These are phyloP conservation scores for Hanseniaspora lachancei DNA, from an alignment of 805 yeast genomes.

Conservation along the genomic window DNA sequence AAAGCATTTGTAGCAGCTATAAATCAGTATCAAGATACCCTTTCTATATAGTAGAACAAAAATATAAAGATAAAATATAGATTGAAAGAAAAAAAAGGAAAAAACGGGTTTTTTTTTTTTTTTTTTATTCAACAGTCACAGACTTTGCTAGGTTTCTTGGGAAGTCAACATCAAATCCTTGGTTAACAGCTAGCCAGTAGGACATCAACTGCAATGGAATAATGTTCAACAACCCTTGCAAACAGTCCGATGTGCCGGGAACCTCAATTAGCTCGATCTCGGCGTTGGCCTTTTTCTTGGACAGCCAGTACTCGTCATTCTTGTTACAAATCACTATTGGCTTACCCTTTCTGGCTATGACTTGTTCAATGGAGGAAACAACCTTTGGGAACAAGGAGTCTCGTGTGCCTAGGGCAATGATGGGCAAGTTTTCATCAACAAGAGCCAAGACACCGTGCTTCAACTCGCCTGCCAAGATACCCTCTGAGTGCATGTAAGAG, in stretches of 20 bases:
- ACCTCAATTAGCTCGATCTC: constrained; percentile 68
- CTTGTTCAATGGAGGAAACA: constrained; percentile 90
- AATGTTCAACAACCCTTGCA: constrained; percentile 90
- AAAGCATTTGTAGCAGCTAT: too few relatives aligned
- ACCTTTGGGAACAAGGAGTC: constrained; percentile 94
- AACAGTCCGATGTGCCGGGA: constrained; percentile 91
- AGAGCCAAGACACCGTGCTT: constrained; percentile 96
- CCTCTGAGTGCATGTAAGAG: constrained; percentile 97
- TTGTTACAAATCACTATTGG: constrained; percentile 89
- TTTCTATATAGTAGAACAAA: neutral
- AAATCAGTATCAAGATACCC: too few relatives aligned
- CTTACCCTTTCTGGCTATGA: constrained; percentile 91
- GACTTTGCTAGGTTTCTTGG: constrained; percentile 98
- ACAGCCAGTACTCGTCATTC: constrained; percentile 49
- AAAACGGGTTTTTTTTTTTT: neutral
- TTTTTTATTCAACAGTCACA: constrained; percentile 76
- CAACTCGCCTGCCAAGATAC: constrained; percentile 96
- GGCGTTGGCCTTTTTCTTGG: constrained; percentile 29
- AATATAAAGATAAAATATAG: neutral
- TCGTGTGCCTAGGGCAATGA: constrained; percentile 89
- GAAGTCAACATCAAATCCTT: constrained; percentile 95
- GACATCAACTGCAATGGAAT: constrained; percentile 91
- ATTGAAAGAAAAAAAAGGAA: too few relatives aligned
- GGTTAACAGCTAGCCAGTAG: constrained; percentile 89
- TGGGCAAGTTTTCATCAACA: constrained; percentile 87